A percentile compares a stretch with the other conserved stretches of the same genome.
phyloP scores from a whole-genome alignment of 2,329 filamentous ascomycete species.

The Plectosphaerella cucumerina region DNA sequence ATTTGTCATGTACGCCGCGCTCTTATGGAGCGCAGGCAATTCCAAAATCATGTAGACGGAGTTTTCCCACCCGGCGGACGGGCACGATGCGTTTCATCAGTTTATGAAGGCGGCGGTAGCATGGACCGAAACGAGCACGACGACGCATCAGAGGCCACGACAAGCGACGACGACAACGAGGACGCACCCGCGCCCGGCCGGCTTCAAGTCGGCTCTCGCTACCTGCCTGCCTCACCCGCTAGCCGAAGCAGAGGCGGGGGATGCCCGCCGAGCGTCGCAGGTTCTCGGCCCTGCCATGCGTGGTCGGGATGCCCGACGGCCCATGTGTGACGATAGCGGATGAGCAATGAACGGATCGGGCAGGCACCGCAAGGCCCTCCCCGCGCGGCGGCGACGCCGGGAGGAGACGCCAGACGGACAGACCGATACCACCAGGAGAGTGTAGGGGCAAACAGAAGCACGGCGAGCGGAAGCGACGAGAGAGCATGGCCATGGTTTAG shows the following conservation, averaged over 20 bases:
- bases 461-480: conserved; percentile 4
- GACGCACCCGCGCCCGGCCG: no score
- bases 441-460: conserved; percentile 10
- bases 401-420: conserved; percentile 3
- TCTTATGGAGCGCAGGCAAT: conserved; percentile 11
- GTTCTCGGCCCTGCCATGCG: no score
- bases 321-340: neutral
- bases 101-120: no score
- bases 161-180: neutral
- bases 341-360: neutral
- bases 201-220: no score
- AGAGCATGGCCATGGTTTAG: neutral
- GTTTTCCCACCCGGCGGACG: conserved; percentile 11
- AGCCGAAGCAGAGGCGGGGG: no score
- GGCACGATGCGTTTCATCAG: conserved; percentile 3
- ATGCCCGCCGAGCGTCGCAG: no score
- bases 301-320: no score
- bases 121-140: neutral
- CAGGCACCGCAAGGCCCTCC: neutral
- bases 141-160: neutral
- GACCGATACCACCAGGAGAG: conserved; percentile 5
- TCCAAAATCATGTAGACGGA: conserved; percentile 16
- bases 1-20: conserved; percentile 15
- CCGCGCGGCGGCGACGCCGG: conserved; percentile 1
- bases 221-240: no score